Base-by-base conservation (phyloP, 2,329 filamentous ascomycete species). In the Didymella arachidicola region DNA sequence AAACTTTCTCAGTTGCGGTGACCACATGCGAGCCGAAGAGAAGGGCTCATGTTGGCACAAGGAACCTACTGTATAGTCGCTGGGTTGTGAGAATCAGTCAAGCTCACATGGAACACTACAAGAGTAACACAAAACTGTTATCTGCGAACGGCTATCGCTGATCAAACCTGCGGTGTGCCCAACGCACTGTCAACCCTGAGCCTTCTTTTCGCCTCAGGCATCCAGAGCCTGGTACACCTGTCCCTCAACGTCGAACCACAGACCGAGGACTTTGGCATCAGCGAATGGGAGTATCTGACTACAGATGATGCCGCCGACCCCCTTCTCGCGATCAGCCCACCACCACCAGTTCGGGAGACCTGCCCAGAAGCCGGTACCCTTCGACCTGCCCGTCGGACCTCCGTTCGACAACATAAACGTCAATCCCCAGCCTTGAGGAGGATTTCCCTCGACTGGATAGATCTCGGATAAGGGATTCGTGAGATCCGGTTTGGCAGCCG, bases 371-470 rank as follows among this genome's bases (percentile, higher is more conserved):
- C 64, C 84, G 0, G 84, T 86, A 1, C 77, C 73, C 53, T 64
- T 67, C 10, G 63, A 64, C 36, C 65, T 59, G 19, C 69, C 69
- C 12, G 67, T 71, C n/a, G 60, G 46, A 29, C 67, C 66, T 46
- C 64, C 67, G 16, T 71, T 70, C 8, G 64, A 82, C 18, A 86
- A 69, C 81, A 87, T 83, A 55, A 87, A 87, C 0, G 80, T 83
- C 38, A 90, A 71, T 0, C 87, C 87, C 85, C 85, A 89, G 10
- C 87, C 87, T 69, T 89, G 86, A 0, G 86, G 82, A 22, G 78
- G 79, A 51, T 82, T 75, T 26, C 76, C 77, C 42, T 67, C 63
- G 27, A 76, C 71, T 7, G 76, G 75, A 56, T 77, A 87, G 7
- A 88, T 42, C n/a, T 86, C 82, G 1, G 78, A 71, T 5, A 84